phyloP scores from a whole-genome alignment of 2,329 filamentous ascomycete species.

The Monosporascus sp. region DNA sequence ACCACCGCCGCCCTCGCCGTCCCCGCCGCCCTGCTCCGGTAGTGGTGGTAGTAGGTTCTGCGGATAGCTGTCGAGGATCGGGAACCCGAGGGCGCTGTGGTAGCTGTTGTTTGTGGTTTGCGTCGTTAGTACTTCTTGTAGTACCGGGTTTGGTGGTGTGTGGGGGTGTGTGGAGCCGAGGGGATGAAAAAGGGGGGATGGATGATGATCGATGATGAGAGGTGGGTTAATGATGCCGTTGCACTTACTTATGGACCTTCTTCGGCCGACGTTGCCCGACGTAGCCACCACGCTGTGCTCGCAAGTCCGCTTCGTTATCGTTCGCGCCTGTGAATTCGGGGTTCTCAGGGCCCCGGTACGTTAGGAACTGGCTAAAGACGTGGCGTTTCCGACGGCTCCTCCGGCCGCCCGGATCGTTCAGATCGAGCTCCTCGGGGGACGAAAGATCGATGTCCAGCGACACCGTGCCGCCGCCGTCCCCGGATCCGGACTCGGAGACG shows the following conservation, averaged over 20 bases:
- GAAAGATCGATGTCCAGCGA: conserved; percentile 36
- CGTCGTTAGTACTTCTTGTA: background rate
- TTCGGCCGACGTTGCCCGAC: conserved; percentile 17
- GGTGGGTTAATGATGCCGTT: background rate
- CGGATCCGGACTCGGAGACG: conserved; percentile 17
- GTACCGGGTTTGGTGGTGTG: no score
- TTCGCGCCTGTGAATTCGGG: conserved; percentile 17
- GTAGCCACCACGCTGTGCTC: conserved; percentile 3
- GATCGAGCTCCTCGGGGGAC: conserved; percentile 31
- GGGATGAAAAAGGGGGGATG: no score
- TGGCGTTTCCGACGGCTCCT: conserved; percentile 24
- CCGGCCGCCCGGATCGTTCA: conserved; percentile 8
- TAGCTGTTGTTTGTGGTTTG: conserved; percentile 33
- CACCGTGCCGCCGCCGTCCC: conserved; percentile 25
- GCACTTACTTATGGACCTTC: conserved; percentile 25
- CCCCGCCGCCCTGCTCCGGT: conserved; percentile 5
- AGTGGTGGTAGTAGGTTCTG: conserved; percentile 49
- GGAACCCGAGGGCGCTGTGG: conserved; percentile 57
- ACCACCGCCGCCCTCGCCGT: conserved; percentile 15
- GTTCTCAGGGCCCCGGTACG: conserved; percentile 24
- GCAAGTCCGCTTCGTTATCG: conserved; percentile 18
- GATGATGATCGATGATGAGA: background rate
- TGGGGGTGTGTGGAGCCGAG: no score
- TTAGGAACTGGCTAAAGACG: conserved; percentile 38
- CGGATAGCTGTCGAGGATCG: conserved; percentile 80